Conservation (phyloP, 805 yeast species). For the Ogataea corticis region DNA sequence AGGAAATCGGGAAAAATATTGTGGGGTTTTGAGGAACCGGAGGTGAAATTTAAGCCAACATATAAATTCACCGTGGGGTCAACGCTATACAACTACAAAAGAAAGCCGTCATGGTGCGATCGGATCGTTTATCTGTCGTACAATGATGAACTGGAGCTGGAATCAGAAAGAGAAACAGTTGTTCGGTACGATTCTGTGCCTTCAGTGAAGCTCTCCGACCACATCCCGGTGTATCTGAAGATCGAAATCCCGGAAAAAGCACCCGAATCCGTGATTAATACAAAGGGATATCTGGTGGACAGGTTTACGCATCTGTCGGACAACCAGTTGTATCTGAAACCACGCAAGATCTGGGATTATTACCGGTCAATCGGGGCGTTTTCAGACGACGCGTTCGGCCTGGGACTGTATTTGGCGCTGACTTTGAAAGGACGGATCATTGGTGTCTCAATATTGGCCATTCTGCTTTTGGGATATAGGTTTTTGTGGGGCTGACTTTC, state of each 20-base stretch:
- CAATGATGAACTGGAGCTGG: constrained; percentile 10
- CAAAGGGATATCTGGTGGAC: constrained; percentile 29
- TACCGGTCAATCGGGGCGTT: constrained; percentile 15
- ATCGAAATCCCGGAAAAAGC: constrained; percentile 50
- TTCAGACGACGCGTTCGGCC: constrained; percentile 23
- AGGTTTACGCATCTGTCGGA: constrained; percentile 24
- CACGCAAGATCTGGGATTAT: constrained; percentile 22
- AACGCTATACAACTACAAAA: constrained; percentile 47
- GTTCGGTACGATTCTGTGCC: constrained; percentile 50
- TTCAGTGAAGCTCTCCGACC: constrained; percentile 64
- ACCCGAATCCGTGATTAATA: constrained; percentile 36
- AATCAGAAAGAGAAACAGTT: constrained; percentile 19
- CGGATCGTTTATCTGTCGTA: constrained; percentile 64
- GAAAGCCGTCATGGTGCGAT: constrained; percentile 92
- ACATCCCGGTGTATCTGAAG: constrained; percentile 68
- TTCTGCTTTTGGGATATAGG: constrained; percentile 9
- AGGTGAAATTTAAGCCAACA: constrained; percentile 73
- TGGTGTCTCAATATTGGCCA: neutral
- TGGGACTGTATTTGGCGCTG: constrained; percentile 13
- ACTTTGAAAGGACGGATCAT: constrained; percentile 26
- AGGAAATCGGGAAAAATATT: constrained; percentile 47
- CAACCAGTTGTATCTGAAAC: constrained; percentile 28
- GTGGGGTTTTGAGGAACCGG: constrained; percentile 64
- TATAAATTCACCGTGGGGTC: constrained; percentile 64
- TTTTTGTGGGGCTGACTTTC: neutral